Evolutionary conservation across 106 monocot species (phyloP), one percentile per base, ranked within the genome.

Genomic region (Platanthera guangdongensis): DNA sequence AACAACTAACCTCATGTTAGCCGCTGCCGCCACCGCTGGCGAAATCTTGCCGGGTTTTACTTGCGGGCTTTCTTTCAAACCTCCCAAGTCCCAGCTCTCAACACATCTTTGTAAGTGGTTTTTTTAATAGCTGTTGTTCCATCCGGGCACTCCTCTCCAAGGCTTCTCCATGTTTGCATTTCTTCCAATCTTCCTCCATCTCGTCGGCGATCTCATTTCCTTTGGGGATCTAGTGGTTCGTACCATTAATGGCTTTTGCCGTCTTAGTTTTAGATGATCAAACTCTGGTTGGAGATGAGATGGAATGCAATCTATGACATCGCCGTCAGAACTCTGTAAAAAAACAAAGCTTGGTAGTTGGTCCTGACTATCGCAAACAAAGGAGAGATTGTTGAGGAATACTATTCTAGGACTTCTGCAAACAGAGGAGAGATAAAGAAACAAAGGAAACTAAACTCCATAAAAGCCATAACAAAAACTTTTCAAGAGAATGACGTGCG

Each of bases 211-310:
- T 53, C 12, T 53, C 53, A 10, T 53, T 14, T 8, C 53, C 53
- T 8, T 14, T 53, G 4, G 53, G 53, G 4, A 2, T 53, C 53
- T 53, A 16, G n/a, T 6, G 6, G 6, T 60, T 47, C 46, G 46
- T 51, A 95, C 95, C 92, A 87, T 73, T 39, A 39, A 39, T 75
- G 90, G 88, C 49, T 78, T 90, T 68, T 87, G 84, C 9, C 92
- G 92, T 78, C 60, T 85, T 1, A 95, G 83, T 76, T 73, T 79
- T 9, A 90, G 95, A 74, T 95, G 92, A 79, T 90, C 95, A 76
- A 95, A 95, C 16, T 92, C 92, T 39, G 95, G 92, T 63, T 95
- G 95, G 32, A 92, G 80, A 70, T 95, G 88, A 47, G 86, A 77
- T 8, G 76, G 83, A 52, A 95, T 88, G 57, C 95, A 95, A 75